These are phyloP conservation scores for Arabis alpina DNA, from an alignment of 345 rosid genomes.

Conservation along the genomic window DNA sequence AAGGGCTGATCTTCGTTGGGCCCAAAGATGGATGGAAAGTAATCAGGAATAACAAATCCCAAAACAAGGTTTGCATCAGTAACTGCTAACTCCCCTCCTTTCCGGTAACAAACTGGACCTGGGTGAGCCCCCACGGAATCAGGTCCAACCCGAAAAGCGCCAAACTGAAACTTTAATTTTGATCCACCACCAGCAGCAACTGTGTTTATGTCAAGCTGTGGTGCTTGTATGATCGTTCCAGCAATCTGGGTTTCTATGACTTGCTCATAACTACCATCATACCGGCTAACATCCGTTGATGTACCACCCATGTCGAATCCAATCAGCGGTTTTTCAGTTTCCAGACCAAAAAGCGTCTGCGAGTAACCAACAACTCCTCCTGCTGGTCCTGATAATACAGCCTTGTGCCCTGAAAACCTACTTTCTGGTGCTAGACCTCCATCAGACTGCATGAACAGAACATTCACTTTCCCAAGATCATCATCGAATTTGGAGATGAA, in stretches of 20 bases:
- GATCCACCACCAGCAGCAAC: slow-evolving; percentile 99
- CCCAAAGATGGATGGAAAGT: slow-evolving; percentile 93
- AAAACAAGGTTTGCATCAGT: slow-evolving; percentile 93
- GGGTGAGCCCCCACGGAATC: slow-evolving; percentile 99
- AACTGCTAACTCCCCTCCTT: slow-evolving; percentile 91
- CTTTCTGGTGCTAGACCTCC: slow-evolving; percentile 96
- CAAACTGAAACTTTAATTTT: slow-evolving; percentile 85
- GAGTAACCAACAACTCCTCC: slow-evolving; percentile 99
- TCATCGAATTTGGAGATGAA: slow-evolving; percentile 88
- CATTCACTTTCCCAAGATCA: slow-evolving; percentile 77
- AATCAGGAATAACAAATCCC: slow-evolving; percentile 91
- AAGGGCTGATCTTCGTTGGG: slow-evolving; percentile 82
- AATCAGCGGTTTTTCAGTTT: slow-evolving; percentile 90
- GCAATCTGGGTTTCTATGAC: slow-evolving; percentile 99
- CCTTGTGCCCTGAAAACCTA: slow-evolving; percentile 96
- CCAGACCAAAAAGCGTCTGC: slow-evolving; percentile 84
- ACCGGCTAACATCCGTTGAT: slow-evolving; percentile 95
- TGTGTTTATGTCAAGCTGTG: slow-evolving; percentile 95
- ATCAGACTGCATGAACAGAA: slow-evolving; percentile 95
- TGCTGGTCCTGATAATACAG: slow-evolving; percentile 96
- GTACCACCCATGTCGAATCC: slow-evolving; percentile 99
- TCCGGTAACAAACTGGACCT: slow-evolving; percentile 94
- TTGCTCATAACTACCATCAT: slow-evolving; percentile 95
- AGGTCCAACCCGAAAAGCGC: slow-evolving; percentile 93
- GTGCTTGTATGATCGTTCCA: slow-evolving; percentile 94